Evolutionary conservation across 169 alveolate genomes (phyloP).

Genomic region (Eimeria maxima): DNA sequence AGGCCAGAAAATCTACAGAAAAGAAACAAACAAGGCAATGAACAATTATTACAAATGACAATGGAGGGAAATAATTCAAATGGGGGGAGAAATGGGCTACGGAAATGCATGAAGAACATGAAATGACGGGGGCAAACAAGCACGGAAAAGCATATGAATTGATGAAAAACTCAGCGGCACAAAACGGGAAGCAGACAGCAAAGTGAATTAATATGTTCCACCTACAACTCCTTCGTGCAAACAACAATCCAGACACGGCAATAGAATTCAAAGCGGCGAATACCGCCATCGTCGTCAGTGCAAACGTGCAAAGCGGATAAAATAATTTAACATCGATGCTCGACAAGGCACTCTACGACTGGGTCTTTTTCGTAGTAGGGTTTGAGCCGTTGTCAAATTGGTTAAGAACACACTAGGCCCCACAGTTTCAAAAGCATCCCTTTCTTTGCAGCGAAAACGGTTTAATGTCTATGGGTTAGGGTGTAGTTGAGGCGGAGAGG

Average conservation of each 20-base stretch:
- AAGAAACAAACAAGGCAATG: background rate
- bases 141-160: too few relatives aligned
- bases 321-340: background rate
- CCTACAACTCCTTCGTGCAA: background rate
- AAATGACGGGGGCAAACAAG: too few relatives aligned
- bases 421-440: too few relatives aligned
- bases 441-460: too few relatives aligned
- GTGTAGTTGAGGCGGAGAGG: background rate
- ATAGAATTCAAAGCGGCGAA: background rate
- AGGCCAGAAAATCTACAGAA: conserved; percentile 88
- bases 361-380: background rate
- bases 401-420: too few relatives aligned
- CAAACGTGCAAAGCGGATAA: background rate
- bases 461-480: background rate
- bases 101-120: too few relatives aligned
- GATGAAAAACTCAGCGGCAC: too few relatives aligned
- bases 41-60: background rate
- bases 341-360: background rate
- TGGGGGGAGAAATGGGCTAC: background rate
- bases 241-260: background rate
- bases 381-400: background rate
- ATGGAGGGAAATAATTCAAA: too few relatives aligned
- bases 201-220: too few relatives aligned
- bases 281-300: background rate
- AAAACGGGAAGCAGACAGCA: too few relatives aligned